Evolutionary conservation across 805 yeast species (phyloP).

Genomic region (Pichia exigua): DNA sequence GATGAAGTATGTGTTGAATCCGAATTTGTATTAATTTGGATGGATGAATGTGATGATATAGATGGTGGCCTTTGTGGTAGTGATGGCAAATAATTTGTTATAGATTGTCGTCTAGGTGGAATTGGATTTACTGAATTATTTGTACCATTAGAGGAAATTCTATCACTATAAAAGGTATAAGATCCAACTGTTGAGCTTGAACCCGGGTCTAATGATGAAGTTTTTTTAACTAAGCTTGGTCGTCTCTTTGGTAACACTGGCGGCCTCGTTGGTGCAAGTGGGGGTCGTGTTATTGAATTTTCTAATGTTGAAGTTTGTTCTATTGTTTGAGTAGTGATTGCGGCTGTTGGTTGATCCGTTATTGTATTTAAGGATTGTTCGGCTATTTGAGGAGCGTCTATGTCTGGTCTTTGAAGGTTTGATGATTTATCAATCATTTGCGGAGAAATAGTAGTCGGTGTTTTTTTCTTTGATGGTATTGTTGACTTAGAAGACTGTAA

Average conservation of each 20-base stretch:
- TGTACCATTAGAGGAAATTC: background rate
- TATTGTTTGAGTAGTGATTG: background rate
- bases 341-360: background rate
- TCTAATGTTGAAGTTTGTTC: background rate
- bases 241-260: background rate
- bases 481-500: background rate
- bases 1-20: background rate
- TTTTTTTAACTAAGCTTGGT: background rate
- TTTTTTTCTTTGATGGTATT: background rate
- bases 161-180: background rate
- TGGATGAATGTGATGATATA: background rate
- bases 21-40: background rate
- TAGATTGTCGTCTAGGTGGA: background rate
- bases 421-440: background rate
- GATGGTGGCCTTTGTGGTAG: background rate
- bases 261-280: background rate
- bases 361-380: background rate
- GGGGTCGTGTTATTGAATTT: background rate
- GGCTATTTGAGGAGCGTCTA: too few species aligned
- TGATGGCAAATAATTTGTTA: background rate
- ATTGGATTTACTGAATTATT: background rate
- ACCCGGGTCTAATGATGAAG: conserved; percentile 5
- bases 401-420: background rate
- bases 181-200: conserved; percentile 3
- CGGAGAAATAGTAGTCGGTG: background rate